Conservation (phyloP, 2,329 filamentous ascomycete species). For the Teratosphaeria zuluensis region DNA sequence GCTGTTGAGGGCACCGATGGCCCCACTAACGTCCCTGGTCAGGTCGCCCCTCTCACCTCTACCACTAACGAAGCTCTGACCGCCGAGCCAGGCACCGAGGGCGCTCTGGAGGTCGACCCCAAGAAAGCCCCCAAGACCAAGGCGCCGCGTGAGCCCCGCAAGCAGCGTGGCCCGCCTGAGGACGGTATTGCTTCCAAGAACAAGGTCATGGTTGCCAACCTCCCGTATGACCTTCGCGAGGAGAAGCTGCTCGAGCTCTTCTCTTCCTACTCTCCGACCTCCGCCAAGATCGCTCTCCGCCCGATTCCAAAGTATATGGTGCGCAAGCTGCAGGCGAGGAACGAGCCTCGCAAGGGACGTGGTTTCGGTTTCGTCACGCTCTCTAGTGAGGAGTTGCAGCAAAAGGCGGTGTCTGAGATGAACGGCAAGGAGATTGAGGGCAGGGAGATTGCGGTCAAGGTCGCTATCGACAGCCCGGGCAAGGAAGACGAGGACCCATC, state of each 20-base stretch:
- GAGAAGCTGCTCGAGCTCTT: slow-evolving; percentile 99
- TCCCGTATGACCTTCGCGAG: slow-evolving; percentile 95
- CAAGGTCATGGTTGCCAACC: slow-evolving; percentile 99
- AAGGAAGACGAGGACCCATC: slow-evolving; percentile 77
- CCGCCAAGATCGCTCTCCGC: slow-evolving; percentile 96
- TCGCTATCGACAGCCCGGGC: slow-evolving; percentile 97
- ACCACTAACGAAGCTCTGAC: slow-evolving; percentile 47
- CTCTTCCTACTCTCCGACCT: slow-evolving; percentile 78
- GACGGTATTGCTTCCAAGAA: slow-evolving; percentile 98
- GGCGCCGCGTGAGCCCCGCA: slow-evolving; percentile 46
- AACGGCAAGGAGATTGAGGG: slow-evolving; percentile 99
- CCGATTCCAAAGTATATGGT: slow-evolving; percentile 99
- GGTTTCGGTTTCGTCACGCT: slow-evolving; percentile 98
- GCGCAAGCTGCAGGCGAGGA: slow-evolving; percentile 98
- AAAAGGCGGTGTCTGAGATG: slow-evolving; percentile 97
- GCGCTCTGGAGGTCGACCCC: slow-evolving; percentile 31
- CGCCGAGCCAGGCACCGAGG: slow-evolving; percentile 41
- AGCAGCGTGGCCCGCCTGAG: slow-evolving; percentile 89
- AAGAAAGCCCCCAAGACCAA: slow-evolving; percentile 36
- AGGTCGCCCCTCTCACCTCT: slow-evolving; percentile 41
- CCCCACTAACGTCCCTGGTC: slow-evolving; percentile 43
- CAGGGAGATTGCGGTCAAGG: slow-evolving; percentile 98
- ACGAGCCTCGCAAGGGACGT: slow-evolving; percentile 96
- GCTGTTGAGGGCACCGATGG: slow-evolving; percentile 33
- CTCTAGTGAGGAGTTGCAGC: slow-evolving; percentile 86